A percentile compares a stretch with the other conserved stretches of the same genome.
Evolutionary conservation across 306 rosid genomes (phyloP).

Genomic region (Hippophae rhamnoides): DNA sequence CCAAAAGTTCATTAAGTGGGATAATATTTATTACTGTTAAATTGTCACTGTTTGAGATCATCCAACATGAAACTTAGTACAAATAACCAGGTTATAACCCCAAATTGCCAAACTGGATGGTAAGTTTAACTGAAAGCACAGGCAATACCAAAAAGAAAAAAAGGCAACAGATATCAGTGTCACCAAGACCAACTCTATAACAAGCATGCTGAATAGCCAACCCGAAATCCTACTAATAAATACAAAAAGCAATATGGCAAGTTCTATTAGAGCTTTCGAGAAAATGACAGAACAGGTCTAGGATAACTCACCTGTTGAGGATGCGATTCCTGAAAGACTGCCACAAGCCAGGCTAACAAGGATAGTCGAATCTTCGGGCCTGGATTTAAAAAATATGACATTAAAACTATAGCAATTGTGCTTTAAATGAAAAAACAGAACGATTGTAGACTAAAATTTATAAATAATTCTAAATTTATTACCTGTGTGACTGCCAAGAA

Average conservation of each 20-base stretch:
- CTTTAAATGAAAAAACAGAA: no score
- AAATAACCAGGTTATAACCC: no score
- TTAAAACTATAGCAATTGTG: constrained; percentile 7
- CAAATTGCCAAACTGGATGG: no score
- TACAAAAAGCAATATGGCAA: constrained; percentile 7
- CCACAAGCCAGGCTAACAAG: constrained; percentile 83
- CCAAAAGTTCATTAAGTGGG: constrained; percentile 27
- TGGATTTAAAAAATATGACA: constrained; percentile 19
- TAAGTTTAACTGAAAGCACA: neutral
- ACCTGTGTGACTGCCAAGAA: constrained; percentile 75
- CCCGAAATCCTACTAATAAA: neutral
- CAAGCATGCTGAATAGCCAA: constrained; percentile 1
- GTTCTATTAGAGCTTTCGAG: neutral
- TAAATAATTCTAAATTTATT: constrained; percentile 2
- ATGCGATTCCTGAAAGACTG: constrained; percentile 92
- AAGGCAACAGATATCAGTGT: neutral
- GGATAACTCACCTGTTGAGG: constrained; percentile 88
- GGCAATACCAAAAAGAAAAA: neutral
- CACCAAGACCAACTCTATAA: constrained; percentile 3
- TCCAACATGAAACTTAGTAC: neutral
- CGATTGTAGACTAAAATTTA: no score
- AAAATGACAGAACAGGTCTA: constrained; percentile 4
- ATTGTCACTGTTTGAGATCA: constrained; percentile 1
- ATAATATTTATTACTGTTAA: constrained; percentile 22
- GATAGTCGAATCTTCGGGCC: constrained; percentile 67